Evolutionary conservation across 495 filamentous ascomycete genomes (phyloP).

Genomic region (Penicillium turbatum): DNA sequence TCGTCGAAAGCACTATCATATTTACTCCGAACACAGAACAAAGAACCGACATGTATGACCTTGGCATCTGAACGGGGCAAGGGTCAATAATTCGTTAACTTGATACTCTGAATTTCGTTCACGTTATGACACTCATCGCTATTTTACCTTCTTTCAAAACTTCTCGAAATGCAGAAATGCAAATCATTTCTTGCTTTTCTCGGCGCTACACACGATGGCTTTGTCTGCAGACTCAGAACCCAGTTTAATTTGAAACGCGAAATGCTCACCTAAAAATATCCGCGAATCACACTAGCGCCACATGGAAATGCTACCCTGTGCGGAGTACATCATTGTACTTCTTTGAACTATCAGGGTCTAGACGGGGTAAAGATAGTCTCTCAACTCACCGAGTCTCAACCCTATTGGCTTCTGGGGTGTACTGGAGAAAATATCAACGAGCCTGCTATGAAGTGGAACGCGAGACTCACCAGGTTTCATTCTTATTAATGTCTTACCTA

Average conservation of each 20-base stretch:
- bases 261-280: constrained; percentile 5
- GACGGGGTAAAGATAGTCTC: neutral
- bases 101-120: neutral
- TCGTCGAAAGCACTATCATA: neutral
- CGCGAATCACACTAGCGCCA: neutral
- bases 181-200: neutral
- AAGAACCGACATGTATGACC: neutral
- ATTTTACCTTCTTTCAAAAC: neutral
- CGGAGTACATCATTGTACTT: neutral
- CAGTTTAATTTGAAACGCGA: neutral
- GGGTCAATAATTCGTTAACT: no score
- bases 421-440: no score
- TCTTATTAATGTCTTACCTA: no score
- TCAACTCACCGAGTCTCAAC: neutral
- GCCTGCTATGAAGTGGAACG: no score
- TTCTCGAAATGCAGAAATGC: neutral
- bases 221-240: neutral
- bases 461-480: no score
- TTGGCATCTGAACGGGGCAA: neutral
- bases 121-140: no score
- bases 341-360: neutral
- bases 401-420: neutral
- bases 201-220: neutral
- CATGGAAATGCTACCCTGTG: neutral
- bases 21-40: neutral